Evolutionary conservation across 441 rosid species (phyloP).

Genomic region (Corymbia calophylla): DNA sequence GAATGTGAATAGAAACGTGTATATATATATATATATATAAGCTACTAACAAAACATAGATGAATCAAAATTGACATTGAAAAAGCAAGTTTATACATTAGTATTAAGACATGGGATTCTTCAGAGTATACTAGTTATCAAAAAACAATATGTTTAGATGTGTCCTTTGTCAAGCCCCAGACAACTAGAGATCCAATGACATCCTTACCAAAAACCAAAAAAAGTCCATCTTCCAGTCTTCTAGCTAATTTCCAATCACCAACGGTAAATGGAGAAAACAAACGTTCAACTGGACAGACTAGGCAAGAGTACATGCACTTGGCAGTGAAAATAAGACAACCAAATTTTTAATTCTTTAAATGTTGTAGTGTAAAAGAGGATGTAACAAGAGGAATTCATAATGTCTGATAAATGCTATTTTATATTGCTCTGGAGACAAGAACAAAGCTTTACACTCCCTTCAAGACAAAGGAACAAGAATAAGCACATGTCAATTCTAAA

Average conservation of each 20-base stretch:
- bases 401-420: not conserved
- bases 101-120: not conserved
- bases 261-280: not conserved
- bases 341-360: not conserved
- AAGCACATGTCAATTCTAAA: not conserved
- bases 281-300: not conserved
- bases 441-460: not conserved
- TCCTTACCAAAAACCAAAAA: not conserved
- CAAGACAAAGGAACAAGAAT: not conserved
- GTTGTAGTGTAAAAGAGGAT: not conserved
- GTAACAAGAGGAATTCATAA: not conserved
- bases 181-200: not conserved
- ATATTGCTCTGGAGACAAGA: not conserved
- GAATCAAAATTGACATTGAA: not conserved
- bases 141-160: not conserved
- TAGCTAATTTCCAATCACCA: not conserved
- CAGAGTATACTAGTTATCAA: not conserved
- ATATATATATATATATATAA: too few relatives aligned
- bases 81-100: not conserved
- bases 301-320: not conserved
- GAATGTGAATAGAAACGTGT: not conserved
- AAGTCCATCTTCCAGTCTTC: not conserved
- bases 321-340: not conserved
- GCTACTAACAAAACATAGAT: not conserved
- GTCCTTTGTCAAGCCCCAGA: not conserved